phyloP scores from a whole-genome alignment of 345 rosid species.

The Rubroshorea leprosula region DNA sequence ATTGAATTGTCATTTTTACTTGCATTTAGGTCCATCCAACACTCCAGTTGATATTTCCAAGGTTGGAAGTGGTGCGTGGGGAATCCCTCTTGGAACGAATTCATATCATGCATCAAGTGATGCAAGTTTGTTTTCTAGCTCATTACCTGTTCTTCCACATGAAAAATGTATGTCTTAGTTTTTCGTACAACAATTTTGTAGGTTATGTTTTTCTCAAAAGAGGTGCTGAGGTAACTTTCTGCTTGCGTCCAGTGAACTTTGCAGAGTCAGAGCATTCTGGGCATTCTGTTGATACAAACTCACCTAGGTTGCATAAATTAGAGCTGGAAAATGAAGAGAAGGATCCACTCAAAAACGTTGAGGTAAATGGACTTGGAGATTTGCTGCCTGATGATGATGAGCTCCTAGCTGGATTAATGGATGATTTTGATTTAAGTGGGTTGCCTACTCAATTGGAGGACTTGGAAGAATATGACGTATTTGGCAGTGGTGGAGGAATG shows the following conservation, averaged over 20 bases:
- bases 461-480: constrained; percentile 70
- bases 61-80: constrained; percentile 40
- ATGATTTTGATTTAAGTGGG: constrained; percentile 55
- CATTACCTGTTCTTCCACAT: constrained; percentile 69
- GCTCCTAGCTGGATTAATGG: constrained; percentile 72
- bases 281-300: constrained; percentile 40
- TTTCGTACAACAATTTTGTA: constrained; percentile 4
- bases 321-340: constrained; percentile 36
- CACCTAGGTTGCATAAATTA: constrained; percentile 37
- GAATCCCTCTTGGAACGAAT: constrained; percentile 29
- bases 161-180: constrained; percentile 46
- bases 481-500: constrained; percentile 76
- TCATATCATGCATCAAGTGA: constrained; percentile 41
- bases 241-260: constrained; percentile 48
- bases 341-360: constrained; percentile 42
- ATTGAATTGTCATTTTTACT: too few relatives aligned
- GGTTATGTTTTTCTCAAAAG: neutral
- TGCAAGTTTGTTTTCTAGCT: constrained; percentile 66
- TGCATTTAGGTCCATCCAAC: too few relatives aligned
- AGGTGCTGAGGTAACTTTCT: constrained; percentile 12
- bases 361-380: constrained; percentile 35
- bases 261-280: constrained; percentile 23
- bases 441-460: constrained; percentile 58
- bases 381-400: constrained; percentile 70
- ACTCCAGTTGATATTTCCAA: too few relatives aligned